These are phyloP conservation scores for Pleurotus pulmonarius DNA, from an alignment of 768 basidiomycete species.

Conservation along the genomic window DNA sequence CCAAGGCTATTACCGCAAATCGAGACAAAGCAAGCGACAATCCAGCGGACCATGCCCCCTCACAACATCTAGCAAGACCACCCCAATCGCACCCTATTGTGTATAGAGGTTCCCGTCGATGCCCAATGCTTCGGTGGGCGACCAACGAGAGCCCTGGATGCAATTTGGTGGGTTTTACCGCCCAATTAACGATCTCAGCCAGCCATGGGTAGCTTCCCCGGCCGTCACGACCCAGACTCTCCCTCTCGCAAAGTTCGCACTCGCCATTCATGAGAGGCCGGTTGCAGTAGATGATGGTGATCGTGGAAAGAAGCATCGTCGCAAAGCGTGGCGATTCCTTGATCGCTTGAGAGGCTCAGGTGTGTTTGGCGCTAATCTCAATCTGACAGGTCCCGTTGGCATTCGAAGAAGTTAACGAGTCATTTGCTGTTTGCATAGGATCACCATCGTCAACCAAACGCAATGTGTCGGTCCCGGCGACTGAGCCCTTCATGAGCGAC, in stretches of 20 bases:
- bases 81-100: too few species aligned
- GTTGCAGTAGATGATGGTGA: neutral
- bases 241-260: neutral
- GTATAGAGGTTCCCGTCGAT: neutral
- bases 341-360: constrained; percentile 2
- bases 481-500: neutral
- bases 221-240: neutral
- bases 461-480: neutral
- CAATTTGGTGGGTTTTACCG: constrained; percentile 16
- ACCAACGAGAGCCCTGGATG: constrained; percentile 10
- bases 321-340: constrained; percentile 11
- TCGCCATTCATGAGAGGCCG: neutral
- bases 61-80: too few species aligned
- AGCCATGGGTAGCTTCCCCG: constrained; percentile 17
- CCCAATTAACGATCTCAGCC: constrained; percentile 13
- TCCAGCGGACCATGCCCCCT: too few species aligned
- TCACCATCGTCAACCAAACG: neutral
- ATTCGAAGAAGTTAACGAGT: neutral
- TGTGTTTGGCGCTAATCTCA: neutral
- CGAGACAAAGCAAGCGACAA: too few species aligned
- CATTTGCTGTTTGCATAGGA: neutral
- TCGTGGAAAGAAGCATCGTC: neutral
- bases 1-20: too few species aligned
- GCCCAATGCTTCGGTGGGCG: neutral
- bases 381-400: too few species aligned